A percentile compares a stretch with the other conserved stretches of the same genome.
These are phyloP conservation scores for Hippophae tibetana DNA, from an alignment of 306 rosid species.

Conservation along the genomic window DNA sequence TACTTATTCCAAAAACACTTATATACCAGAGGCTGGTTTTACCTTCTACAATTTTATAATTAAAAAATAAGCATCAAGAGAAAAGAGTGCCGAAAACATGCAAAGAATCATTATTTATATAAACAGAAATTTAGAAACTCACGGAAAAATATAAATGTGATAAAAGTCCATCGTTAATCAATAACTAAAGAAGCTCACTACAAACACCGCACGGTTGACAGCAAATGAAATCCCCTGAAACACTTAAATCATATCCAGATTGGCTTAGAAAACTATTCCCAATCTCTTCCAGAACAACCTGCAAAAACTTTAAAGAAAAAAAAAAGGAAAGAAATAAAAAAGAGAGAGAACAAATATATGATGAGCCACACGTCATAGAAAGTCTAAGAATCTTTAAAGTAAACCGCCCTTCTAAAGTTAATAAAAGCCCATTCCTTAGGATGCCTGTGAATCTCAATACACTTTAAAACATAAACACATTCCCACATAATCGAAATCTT, in stretches of 20 bases:
- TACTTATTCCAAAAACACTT: background rate
- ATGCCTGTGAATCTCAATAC: slow-evolving; percentile 16
- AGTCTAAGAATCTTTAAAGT: slow-evolving; percentile 47
- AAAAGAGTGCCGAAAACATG: slow-evolving; percentile 1
- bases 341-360: slow-evolving; percentile 42
- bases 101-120: slow-evolving; percentile 11
- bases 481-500: slow-evolving; percentile 24
- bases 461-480: slow-evolving; percentile 15
- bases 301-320: slow-evolving; percentile 33
- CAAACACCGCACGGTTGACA: slow-evolving; percentile 56
- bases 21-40: background rate
- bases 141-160: slow-evolving; percentile 30
- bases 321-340: slow-evolving; percentile 26
- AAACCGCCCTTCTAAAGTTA: slow-evolving; percentile 32
- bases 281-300: slow-evolving; percentile 55
- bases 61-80: background rate
- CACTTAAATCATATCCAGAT: slow-evolving; percentile 50
- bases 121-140: slow-evolving; percentile 19
- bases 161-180: slow-evolving; percentile 70
- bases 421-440: slow-evolving; percentile 22
- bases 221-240: slow-evolving; percentile 63
- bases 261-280: slow-evolving; percentile 41
- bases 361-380: slow-evolving; percentile 57
- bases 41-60: background rate
- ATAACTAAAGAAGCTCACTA: slow-evolving; percentile 62